Conservation (phyloP, 1,284 basidiomycete genomes). For the Thecaphora thlaspeos region DNA sequence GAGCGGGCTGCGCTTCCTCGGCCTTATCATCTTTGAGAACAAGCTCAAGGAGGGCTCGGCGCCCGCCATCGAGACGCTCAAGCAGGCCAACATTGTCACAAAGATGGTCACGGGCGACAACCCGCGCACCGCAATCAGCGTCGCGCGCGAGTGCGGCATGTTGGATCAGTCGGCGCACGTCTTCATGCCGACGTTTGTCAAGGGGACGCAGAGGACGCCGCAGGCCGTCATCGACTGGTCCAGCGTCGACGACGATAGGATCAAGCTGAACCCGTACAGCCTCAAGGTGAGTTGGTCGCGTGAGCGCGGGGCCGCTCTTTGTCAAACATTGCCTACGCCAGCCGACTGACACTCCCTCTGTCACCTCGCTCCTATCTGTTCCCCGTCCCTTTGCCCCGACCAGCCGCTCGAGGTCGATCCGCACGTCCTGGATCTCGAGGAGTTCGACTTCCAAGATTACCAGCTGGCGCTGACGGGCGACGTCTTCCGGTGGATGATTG, state of each 20-base stretch:
- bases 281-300: constrained; percentile 62
- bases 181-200: constrained; percentile 80
- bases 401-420: constrained; percentile 45
- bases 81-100: constrained; percentile 85
- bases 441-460: constrained; percentile 70
- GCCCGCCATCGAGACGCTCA: constrained; percentile 84
- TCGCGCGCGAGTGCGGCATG: constrained; percentile 89
- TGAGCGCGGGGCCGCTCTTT: background rate
- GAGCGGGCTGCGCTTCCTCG: constrained; percentile 83
- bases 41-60: constrained; percentile 92
- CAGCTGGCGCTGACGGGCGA: constrained; percentile 93
- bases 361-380: background rate
- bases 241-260: constrained; percentile 81
- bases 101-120: constrained; percentile 99
- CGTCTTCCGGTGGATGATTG: constrained; percentile 97
- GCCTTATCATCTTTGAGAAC: constrained; percentile 97
- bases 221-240: constrained; percentile 81
- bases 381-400: background rate
- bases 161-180: constrained; percentile 86
- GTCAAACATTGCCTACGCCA: too few species aligned
- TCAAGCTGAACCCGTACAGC: constrained; percentile 80
- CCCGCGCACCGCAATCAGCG: constrained; percentile 91
- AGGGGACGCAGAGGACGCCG: constrained; percentile 67
- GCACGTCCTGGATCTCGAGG: constrained; percentile 47
- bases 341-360: too few species aligned